Base-by-base conservation (phyloP, 768 basidiomycete genomes). In the Omphalotus guepiniiformis region DNA sequence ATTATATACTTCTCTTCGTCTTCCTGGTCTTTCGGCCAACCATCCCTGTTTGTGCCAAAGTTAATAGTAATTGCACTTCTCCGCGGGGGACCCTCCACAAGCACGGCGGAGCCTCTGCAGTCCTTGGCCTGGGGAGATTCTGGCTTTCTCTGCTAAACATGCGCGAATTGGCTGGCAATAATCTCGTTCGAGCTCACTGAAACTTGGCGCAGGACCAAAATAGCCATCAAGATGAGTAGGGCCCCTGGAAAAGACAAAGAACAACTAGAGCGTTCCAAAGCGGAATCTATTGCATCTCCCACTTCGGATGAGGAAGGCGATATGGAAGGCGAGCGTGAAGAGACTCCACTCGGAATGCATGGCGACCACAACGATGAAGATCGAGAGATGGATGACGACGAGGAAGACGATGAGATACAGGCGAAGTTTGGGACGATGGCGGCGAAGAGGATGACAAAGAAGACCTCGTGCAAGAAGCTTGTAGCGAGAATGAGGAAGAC, bases 171-270 rank as follows among this genome's bases (percentile, higher is more conserved):
- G n/a, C n/a, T n/a, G n/a, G n/a, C n/a, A n/a, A n/a, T n/a, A n/a
- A n/a, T n/a, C n/a, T n/a, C n/a, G n/a, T n/a, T n/a, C n/a, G n/a
- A n/a, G n/a, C n/a, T n/a, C n/a, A n/a, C n/a, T n/a, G n/a, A n/a
- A n/a, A n/a, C n/a, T n/a, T n/a, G n/a, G n/a, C n/a, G n/a, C 52
- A 95, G 93, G 42, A 89, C 96, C 15, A 96, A 95, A 63, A 76
- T 94, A 45, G 94, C 95, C n/a, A 97, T 96, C 67, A 97, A 95
- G 67, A 94, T 98, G 90, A 95, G 92, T 40, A 81, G 85, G 34
- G 74, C 83, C 6, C 78, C 83, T 12, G 77, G 76, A 39, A 88
- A 83, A 64, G 66, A 56, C 35, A 88, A 87, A 58, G 84, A 82
- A 19, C 60, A 62, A 19, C 55, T 65, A 9, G 82, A 80, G 22